A percentile compares a stretch with the other conserved stretches of the same genome.
Evolutionary conservation across 2,329 filamentous ascomycete genomes (phyloP).

Genomic region (Calonectria pseudoreteaudii): DNA sequence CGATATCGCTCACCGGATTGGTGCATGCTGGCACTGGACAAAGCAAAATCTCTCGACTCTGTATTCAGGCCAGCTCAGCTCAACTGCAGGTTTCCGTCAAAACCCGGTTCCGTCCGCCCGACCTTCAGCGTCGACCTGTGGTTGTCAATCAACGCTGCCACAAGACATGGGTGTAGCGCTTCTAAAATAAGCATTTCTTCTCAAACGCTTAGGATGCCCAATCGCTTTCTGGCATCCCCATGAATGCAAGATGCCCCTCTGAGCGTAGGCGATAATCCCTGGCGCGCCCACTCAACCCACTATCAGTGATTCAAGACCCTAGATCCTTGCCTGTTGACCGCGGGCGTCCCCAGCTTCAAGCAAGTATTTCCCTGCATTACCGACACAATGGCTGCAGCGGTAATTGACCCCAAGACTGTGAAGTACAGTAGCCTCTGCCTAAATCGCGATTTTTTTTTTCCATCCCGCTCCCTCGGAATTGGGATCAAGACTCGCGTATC

Average conservation of each 20-base stretch:
- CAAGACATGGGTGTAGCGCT: conserved; percentile 4
- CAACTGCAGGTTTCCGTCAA: conserved; percentile 14
- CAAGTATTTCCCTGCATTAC: conserved; percentile 12
- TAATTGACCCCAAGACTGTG: background rate
- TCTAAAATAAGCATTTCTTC: conserved; percentile 5
- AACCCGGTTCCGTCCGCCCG: conserved; percentile 11
- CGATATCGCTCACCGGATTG: conserved; percentile 15
- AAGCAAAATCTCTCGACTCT: conserved; percentile 19
- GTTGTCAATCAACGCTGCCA: conserved; percentile 9
- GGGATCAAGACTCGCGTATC: conserved; percentile 6
- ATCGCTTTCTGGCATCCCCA: conserved; percentile 1
- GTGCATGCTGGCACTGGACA: conserved; percentile 11
- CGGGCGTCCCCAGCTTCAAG: conserved; percentile 11
- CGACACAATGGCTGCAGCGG: conserved; percentile 4
- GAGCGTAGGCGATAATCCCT: conserved; percentile 11
- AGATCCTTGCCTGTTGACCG: conserved; percentile 9
- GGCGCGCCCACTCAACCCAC: conserved; percentile 8
- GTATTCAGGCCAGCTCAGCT: conserved; percentile 14
- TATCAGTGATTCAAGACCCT: conserved; percentile 12
- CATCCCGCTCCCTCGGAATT: conserved; percentile 12
- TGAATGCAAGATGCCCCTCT: conserved; percentile 21
- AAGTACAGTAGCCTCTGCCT: background rate
- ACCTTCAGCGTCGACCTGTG: background rate
- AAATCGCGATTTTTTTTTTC: conserved; percentile 1
- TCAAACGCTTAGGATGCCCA: background rate